Percentiles rank a stretch among this genome's conserved stretches.
Conservation (phyloP, 768 basidiomycete genomes). For the Mycena albidolilacea region DNA sequence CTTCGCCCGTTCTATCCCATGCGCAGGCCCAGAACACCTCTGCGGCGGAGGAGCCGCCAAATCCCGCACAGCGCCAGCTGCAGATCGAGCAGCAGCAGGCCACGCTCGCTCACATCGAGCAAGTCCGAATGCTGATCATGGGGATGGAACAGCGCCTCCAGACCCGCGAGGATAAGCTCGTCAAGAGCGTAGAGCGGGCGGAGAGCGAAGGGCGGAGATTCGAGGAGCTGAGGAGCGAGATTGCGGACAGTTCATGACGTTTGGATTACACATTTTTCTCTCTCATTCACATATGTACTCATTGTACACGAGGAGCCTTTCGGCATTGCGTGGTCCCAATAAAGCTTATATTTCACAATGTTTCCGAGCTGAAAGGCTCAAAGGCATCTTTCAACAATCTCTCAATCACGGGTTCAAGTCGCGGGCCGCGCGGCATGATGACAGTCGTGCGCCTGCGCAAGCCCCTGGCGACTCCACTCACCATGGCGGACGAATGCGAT, state of each 20-base stretch:
- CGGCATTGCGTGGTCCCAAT: not conserved
- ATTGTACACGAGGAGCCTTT: conserved; percentile 23
- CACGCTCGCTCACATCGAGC: conserved; percentile 74
- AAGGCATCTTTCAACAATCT: too few species aligned
- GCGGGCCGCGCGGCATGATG: too few species aligned
- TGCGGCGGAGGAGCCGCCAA: conserved; percentile 5
- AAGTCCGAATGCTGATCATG: conserved; percentile 75
- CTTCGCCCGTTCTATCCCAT: conserved; percentile 37
- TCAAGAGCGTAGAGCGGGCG: conserved; percentile 72
- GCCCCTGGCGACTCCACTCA: not conserved
- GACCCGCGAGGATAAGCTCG: conserved; percentile 71
- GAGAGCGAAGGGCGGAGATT: conserved; percentile 71
- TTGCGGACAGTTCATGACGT: conserved; percentile 32
- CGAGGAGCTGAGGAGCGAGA: conserved; percentile 63
- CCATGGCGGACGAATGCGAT: conserved; percentile 31
- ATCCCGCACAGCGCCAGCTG: conserved; percentile 40
- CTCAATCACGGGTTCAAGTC: too few species aligned
- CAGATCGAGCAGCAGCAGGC: conserved; percentile 51
- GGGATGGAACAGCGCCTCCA: conserved; percentile 85
- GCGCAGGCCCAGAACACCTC: conserved; percentile 27
- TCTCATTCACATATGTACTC: conserved; percentile 3
- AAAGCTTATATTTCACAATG: too few species aligned
- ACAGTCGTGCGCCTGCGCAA: too few species aligned
- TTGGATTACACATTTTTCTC: conserved; percentile 8
- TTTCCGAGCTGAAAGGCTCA: too few species aligned